Conservation (phyloP, 2,329 filamentous ascomycete species). For the Didymella keratinophila region DNA sequence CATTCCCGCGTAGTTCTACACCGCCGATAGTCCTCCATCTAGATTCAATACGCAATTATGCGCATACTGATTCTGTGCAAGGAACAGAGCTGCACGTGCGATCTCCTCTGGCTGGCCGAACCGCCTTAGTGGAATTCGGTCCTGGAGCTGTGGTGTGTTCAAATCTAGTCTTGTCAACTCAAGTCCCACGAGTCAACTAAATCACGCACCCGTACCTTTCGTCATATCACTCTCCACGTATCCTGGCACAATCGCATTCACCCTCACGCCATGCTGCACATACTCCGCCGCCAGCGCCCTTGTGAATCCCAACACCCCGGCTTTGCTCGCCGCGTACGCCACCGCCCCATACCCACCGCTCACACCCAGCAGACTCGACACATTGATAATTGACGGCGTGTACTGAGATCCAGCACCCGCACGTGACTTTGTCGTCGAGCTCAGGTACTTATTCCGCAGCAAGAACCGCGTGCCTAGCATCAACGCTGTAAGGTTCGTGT, state of each 20-base stretch:
- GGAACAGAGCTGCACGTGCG: slow-evolving; percentile 81
- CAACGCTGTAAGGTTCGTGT: slow-evolving; percentile 74
- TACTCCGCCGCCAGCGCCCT: slow-evolving; percentile 71
- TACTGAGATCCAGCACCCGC: slow-evolving; percentile 45
- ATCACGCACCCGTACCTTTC: slow-evolving; percentile 58
- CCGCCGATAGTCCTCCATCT: slow-evolving; percentile 81
- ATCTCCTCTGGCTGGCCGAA: slow-evolving; percentile 75
- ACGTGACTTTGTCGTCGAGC: slow-evolving; percentile 11
- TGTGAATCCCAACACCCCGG: slow-evolving; percentile 77
- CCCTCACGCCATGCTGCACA: slow-evolving; percentile 68
- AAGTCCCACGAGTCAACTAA: background rate
- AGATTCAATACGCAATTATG: slow-evolving; percentile 88
- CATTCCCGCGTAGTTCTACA: slow-evolving; percentile 26
- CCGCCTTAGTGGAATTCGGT: slow-evolving; percentile 69
- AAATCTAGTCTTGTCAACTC: slow-evolving; percentile 44
- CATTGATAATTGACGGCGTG: slow-evolving; percentile 73
- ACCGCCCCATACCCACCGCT: slow-evolving; percentile 75
- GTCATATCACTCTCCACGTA: slow-evolving; percentile 87
- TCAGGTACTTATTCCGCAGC: slow-evolving; percentile 43
- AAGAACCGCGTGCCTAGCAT: slow-evolving; percentile 67
- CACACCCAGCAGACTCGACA: slow-evolving; percentile 76
- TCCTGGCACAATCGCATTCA: slow-evolving; percentile 82
- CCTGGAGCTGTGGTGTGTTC: slow-evolving; percentile 43
- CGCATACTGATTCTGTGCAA: slow-evolving; percentile 79
- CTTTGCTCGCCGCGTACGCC: slow-evolving; percentile 81